Evolutionary conservation across 1,139 yeast species (phyloP), one percentile per base, ranked within the genome.

Genomic region (Kodamaea fungicola): DNA sequence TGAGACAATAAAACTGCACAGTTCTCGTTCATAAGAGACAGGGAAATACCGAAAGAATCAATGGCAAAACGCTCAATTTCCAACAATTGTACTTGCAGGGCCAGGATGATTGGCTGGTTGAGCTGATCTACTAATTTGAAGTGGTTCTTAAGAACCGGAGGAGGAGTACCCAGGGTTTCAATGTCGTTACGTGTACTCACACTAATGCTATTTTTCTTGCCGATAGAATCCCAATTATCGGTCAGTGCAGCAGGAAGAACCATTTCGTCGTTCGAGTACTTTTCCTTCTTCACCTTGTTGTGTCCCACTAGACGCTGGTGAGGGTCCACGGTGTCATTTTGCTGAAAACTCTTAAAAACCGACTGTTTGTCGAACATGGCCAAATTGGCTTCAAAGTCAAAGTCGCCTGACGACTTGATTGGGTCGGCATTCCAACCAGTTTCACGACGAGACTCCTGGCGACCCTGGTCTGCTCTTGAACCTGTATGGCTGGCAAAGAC

Each of bases 381-480:
- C 47, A 89, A 71, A 53, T 85, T 87, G 8, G 89, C 83, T 42
- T 79, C 87, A 59, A 90, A 90, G 57, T 90, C 97, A 62, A 90
- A 90, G 45, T 89, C 97, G 16, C 72, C 78, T 28, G 76, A 61
- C 22, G 64, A 49, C 46, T 76, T 76, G 44, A 78, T 72, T 35
- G 8, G 12, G 12, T 23, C 28, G 28, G 28, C 28, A 28, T 30
- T 12, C 30, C 40, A 25, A 12, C 21, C 28, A 16, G 19, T 3
- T 16, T 22, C 29, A 32, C 29, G 22, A 19, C 10, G 33, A 12
- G 22, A 28, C 8, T 8, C 24, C 7, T 4, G 33, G 22, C 10
- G 21, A 12, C 10, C 22, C 22, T 2, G 25, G 10, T 19, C 12
- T n/a, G n/a, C n/a, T n/a, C 13, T 30, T 23, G 39, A 34, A 8